These are phyloP conservation scores for Yamadazyma triangularis DNA, from an alignment of 1,139 yeast species.

Conservation along the genomic window DNA sequence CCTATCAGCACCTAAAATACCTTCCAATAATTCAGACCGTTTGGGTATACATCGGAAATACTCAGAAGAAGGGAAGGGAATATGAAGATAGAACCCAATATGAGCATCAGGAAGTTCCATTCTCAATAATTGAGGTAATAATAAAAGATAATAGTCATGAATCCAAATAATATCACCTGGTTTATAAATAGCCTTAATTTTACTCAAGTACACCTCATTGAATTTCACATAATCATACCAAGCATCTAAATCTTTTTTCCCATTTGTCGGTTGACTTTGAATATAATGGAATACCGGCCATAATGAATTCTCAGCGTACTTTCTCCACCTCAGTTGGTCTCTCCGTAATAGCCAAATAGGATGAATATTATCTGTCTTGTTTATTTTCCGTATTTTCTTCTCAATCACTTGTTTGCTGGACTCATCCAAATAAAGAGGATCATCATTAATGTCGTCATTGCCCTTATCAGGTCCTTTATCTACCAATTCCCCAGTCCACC, in stretches of 20 bases:
- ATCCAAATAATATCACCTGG: conserved; percentile 96
- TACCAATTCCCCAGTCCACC: conserved; percentile 92
- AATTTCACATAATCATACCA: conserved; percentile 91
- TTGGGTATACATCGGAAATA: conserved; percentile 85
- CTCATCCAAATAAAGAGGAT: conserved; percentile 58
- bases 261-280: conserved; percentile 62
- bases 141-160: conserved; percentile 84
- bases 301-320: conserved; percentile 81
- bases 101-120: conserved; percentile 77
- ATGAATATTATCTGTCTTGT: conserved; percentile 52
- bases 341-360: conserved; percentile 83
- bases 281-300: conserved; percentile 97
- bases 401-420: conserved; percentile 51
- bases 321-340: conserved; percentile 77
- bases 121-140: conserved; percentile 82
- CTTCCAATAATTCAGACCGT: conserved; percentile 77
- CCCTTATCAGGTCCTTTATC: conserved; percentile 18
- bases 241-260: conserved; percentile 67
- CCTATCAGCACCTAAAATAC: conserved; percentile 84
- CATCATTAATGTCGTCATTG: conserved; percentile 34
- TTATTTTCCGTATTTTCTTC: conserved; percentile 35
- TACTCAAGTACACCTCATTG: conserved; percentile 86
- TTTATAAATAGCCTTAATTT: conserved; percentile 63
- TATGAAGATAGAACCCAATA: conserved; percentile 80
- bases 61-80: conserved; percentile 96